Evolutionary conservation across 441 rosid species (phyloP).

Genomic region (Erodium moschatum): DNA sequence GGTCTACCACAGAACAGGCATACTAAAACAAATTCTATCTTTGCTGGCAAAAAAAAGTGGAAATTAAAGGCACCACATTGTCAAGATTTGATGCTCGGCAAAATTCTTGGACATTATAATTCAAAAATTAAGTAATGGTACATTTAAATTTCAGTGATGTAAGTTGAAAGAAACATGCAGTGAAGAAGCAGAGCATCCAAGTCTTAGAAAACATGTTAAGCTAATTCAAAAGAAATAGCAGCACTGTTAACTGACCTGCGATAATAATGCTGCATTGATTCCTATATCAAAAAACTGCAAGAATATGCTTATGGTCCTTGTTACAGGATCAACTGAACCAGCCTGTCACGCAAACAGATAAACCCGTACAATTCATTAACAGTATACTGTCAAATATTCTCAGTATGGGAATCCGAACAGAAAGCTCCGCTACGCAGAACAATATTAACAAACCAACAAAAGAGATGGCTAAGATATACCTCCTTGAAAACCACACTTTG

Average conservation of each 20-base stretch:
- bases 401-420: neutral
- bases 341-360: conserved; percentile 53
- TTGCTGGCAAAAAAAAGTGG: neutral
- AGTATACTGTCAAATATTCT: conserved; percentile 12
- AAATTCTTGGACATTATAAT: neutral
- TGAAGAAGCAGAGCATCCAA: neutral
- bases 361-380: conserved; percentile 8
- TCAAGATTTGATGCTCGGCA: neutral
- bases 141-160: neutral
- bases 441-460: conserved; percentile 5
- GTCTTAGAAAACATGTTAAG: neutral
- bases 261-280: conserved; percentile 75
- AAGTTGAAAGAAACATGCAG: neutral
- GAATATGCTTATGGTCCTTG: conserved; percentile 85
- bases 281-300: conserved; percentile 97
- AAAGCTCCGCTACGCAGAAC: neutral
- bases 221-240: neutral
- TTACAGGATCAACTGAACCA: conserved; percentile 95
- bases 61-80: neutral
- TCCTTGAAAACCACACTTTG: conserved; percentile 98
- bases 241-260: conserved; percentile 55
- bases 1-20: neutral
- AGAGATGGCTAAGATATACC: conserved; percentile 35
- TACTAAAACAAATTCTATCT: neutral
- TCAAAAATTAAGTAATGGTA: neutral